Base-by-base conservation (phyloP, 441 rosid species). In the Pelargonium myrrhifolium region DNA sequence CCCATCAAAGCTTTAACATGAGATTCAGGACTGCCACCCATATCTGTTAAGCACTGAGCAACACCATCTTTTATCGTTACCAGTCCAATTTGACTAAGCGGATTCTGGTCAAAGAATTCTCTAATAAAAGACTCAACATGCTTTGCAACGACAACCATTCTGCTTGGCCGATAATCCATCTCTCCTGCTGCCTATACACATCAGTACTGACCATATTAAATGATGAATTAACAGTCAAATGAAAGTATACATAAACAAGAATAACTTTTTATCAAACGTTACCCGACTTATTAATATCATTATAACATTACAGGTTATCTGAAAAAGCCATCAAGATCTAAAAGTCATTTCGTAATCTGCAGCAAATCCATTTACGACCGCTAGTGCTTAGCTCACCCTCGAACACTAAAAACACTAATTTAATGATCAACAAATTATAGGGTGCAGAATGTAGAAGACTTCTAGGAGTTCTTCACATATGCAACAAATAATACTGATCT, bases 81-180 rank as follows among this genome's bases (percentile, higher is more conserved):
- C 35, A 89, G 70, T 51, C 84, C 86, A 73, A 89, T 77, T 72
- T 87, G 90, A 77, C 96, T 85, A 45, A 87, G 91, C 24, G 93
- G 91, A 80, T 85, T 87, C 77, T 89, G 97, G 74, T 93, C 85
- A 60, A 91, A 91, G 83, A 91, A 89, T 84, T 91, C 97, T 79
- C 96, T 84, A 62, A 89, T 76, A 73, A 93, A 91, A 28, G 89
- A 89, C 73, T 84, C 97, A 7, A 87, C 87, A 74, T 87, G 80
- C 77, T 84, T 89, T 4, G 90, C 86, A 76, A 87, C 75, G 39
- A 87, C 80, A 14, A 70, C 90, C 92, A 90, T 87, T 55, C 93
- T 72, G 76, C 85, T 86, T 26, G 96, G 93, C 51, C 81, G 74
- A 63, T 83, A 86, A 76, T 92, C 93, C 78, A 76, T 88, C 81